Base-by-base conservation (phyloP, 2,329 filamentous ascomycete species). In the Diaporthe destruens region DNA sequence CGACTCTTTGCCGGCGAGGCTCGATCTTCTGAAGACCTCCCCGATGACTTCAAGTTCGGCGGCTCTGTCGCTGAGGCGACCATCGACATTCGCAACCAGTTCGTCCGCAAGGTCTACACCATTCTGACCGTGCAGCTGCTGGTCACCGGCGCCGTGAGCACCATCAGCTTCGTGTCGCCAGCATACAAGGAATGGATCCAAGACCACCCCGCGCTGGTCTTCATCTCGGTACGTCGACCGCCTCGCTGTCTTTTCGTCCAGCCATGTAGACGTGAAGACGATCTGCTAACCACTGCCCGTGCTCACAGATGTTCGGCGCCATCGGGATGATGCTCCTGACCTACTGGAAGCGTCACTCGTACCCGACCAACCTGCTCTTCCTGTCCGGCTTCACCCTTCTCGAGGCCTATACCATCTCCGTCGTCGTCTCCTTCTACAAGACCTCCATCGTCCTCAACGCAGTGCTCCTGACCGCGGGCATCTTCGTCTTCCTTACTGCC, bases 41-140 rank as follows among this genome's bases (percentile, higher is more conserved):
- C 96, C 1, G 96, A 98, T 85, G 96, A 98, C 84, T 98, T 98
- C 90, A 98, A 98, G 93, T 98, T 97, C 80, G 96, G 96, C 77
- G 95, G 95, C 75, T 94, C 92, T 23, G 95, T 98, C 73, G 92
- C 95, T 76, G 96, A 98, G 86, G 96, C 94, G 59, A 97, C 95
- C 25, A 87, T 98, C 80, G 95, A 97, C 79, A 98, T 99, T 81
- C 93, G 96, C 77, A 97, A 98, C 91, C 94, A 96, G 84, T 99
- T 98, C 83, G 88, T 98, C 78, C 92, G 95, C 84, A 98, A 98
- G 87, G 96, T 99, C 80, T 99, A 99, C 85, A 93, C 95, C 73
- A 99, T 99, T 83, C 88, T 99, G 85, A 97, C 96, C n/a, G 91
- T 94, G 67, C 96, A 99, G 82, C 91, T 99, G 69, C 86, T 98